Evolutionary conservation across 2,329 filamentous ascomycete genomes (phyloP).

Genomic region (Aaosphaeria arxii): DNA sequence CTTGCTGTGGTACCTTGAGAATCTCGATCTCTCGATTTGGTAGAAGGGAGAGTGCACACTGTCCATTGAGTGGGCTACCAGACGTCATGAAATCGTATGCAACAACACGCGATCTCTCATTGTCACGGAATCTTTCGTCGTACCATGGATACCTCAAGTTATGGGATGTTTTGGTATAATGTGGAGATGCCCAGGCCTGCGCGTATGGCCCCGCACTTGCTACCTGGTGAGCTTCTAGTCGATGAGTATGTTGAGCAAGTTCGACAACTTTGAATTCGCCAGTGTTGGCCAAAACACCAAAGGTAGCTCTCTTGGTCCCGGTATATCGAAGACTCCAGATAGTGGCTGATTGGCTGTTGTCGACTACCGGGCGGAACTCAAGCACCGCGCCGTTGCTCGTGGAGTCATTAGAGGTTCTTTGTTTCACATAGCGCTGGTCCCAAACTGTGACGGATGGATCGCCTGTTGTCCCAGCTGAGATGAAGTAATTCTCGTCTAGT

Average conservation of each 20-base stretch:
- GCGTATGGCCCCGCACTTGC: conserved; percentile 16
- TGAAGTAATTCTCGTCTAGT: conserved; percentile 78
- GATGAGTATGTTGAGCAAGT: conserved; percentile 49
- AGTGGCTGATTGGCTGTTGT: conserved; percentile 46
- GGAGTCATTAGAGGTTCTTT: conserved; percentile 41
- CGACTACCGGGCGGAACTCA: conserved; percentile 56
- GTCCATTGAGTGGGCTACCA: conserved; percentile 43
- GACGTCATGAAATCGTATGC: conserved; percentile 60
- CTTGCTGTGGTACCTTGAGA: conserved; percentile 45
- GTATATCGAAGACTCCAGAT: conserved; percentile 64
- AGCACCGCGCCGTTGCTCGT: conserved; percentile 56
- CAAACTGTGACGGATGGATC: conserved; percentile 73
- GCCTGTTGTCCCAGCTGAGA: conserved; percentile 70
- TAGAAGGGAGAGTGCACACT: conserved; percentile 52
- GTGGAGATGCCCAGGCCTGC: conserved; percentile 39
- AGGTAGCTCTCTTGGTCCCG: conserved; percentile 54
- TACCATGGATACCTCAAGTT: conserved; percentile 45
- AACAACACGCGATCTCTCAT: conserved; percentile 51
- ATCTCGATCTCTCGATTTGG: conserved; percentile 52
- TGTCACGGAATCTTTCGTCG: conserved; percentile 41
- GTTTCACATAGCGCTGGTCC: conserved; percentile 61
- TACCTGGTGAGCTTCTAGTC: conserved; percentile 17
- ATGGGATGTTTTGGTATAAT: conserved; percentile 45
- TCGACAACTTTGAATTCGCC: conserved; percentile 59
- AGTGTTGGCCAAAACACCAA: conserved; percentile 58